Percentiles rank a stretch among this genome's conserved stretches.
phyloP scores from a whole-genome alignment of 805 yeast species.

The Nakazawaea laoshanensis region DNA sequence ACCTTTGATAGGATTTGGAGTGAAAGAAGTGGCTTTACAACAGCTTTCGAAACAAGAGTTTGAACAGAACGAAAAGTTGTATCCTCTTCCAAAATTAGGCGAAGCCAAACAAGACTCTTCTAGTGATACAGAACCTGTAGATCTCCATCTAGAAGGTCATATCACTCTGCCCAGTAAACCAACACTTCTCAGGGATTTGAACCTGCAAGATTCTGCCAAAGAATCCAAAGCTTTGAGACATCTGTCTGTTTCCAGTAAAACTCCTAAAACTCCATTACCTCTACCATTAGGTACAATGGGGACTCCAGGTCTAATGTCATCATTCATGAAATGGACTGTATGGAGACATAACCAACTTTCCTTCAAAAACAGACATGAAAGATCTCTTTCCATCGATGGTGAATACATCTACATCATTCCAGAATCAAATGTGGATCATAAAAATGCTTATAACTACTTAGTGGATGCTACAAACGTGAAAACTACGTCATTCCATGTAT shows the following conservation, averaged over 20 bases:
- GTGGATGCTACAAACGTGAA: slow-evolving; percentile 31
- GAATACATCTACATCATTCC: slow-evolving; percentile 87
- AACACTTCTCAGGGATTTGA: too few species aligned
- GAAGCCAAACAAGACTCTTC: too few species aligned
- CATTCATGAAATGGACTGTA: slow-evolving; percentile 78
- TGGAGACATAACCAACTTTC: slow-evolving; percentile 80
- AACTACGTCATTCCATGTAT: slow-evolving; percentile 79
- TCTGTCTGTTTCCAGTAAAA: slow-evolving; percentile 6
- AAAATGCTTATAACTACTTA: slow-evolving; percentile 4
- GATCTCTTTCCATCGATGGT: slow-evolving; percentile 87
- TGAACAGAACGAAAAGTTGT: slow-evolving; percentile 34
- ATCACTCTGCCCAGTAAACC: too few species aligned
- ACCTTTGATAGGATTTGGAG: slow-evolving; percentile 60
- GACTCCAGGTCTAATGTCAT: too few species aligned
- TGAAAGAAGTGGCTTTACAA: slow-evolving; percentile 75
- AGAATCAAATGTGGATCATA: slow-evolving; percentile 50
- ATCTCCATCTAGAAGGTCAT: background rate
- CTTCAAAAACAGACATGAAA: slow-evolving; percentile 69
- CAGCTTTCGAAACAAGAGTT: slow-evolving; percentile 42
- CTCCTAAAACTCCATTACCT: too few species aligned
- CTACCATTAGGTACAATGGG: too few species aligned
- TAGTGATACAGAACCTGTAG: too few species aligned
- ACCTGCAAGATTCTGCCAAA: background rate
- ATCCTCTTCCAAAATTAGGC: slow-evolving; percentile 60
- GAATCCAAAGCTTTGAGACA: background rate